Conservation (phyloP, 805 yeast species). For the Debaryomyces castellii region DNA sequence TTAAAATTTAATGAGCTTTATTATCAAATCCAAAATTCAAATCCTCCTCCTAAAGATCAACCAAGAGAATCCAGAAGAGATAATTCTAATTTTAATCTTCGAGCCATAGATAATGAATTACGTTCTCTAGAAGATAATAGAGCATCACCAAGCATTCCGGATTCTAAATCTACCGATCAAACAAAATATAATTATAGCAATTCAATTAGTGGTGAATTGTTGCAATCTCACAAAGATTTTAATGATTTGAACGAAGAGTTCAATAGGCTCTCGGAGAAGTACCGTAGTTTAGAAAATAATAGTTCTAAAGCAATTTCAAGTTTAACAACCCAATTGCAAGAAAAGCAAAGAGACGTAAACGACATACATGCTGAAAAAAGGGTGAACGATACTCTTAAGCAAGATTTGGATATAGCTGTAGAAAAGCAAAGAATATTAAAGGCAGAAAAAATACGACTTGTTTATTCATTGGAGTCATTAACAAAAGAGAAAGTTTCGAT, state of each 20-base stretch:
- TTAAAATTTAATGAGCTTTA: constrained; percentile 18
- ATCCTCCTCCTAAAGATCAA: neutral
- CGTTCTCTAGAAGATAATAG: neutral
- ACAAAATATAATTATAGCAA: neutral
- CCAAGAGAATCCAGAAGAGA: neutral
- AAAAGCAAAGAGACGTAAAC: constrained; percentile 15
- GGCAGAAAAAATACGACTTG: constrained; percentile 45
- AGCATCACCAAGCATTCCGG: neutral
- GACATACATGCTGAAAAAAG: constrained; percentile 13
- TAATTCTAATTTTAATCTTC: neutral
- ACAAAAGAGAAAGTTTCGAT: constrained; percentile 37
- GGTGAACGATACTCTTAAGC: constrained; percentile 20
- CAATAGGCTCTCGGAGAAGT: constrained; percentile 14
- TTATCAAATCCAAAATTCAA: neutral
- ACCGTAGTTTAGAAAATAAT: constrained; percentile 20
- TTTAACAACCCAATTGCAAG: constrained; percentile 22
- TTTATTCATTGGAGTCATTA: constrained; percentile 38
- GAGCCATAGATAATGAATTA: neutral
- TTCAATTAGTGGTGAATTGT: constrained; percentile 11
- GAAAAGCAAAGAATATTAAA: constrained; percentile 44
- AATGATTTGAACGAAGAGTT: constrained; percentile 13
- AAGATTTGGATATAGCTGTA: constrained; percentile 38
- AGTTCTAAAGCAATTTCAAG: constrained; percentile 19
- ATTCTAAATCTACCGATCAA: constrained; percentile 5
- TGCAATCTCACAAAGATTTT: constrained; percentile 15